Conservation (phyloP, 2,329 filamentous ascomycete species). For the Tolypocladium amazonense region DNA sequence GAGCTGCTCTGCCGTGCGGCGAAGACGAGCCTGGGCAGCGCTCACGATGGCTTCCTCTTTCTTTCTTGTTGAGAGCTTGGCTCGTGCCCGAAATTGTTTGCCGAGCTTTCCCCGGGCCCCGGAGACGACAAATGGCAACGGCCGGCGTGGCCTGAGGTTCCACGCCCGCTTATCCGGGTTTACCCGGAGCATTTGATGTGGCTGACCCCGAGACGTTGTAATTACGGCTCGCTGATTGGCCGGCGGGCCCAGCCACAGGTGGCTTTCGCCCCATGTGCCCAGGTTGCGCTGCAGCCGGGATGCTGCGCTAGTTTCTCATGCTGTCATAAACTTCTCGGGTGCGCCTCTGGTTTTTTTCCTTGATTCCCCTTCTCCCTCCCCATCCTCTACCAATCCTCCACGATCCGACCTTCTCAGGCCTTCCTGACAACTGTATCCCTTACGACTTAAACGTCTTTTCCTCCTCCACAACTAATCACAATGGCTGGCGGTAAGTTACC, state of each 20-base stretch:
- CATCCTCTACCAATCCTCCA: constrained; percentile 4
- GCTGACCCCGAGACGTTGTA: constrained; percentile 15
- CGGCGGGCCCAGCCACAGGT: constrained; percentile 16
- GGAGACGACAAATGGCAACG: neutral
- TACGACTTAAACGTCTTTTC: constrained; percentile 5
- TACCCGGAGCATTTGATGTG: constrained; percentile 17
- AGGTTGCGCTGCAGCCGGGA: constrained; percentile 1
- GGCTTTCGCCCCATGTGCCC: constrained; percentile 12
- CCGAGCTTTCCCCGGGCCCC: constrained; percentile 8
- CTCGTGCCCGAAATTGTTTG: neutral
- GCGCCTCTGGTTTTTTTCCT: constrained; percentile 13
- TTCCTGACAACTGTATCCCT: constrained; percentile 4
- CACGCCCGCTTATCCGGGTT: constrained; percentile 17
- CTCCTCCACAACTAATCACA: constrained; percentile 18
- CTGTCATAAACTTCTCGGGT: constrained; percentile 28
- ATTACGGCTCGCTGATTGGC: constrained; percentile 27
- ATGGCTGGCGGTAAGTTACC: constrained; percentile 35
- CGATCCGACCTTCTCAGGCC: constrained; percentile 5
- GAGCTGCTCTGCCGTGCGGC: neutral
- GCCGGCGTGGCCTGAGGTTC: neutral
- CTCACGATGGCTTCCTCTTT: neutral
- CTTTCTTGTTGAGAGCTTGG: neutral
- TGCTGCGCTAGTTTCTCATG: constrained; percentile 17
- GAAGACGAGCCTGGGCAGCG: neutral
- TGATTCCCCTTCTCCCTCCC: constrained; percentile 10